These are phyloP conservation scores for Limonomyces culmigenus DNA, from an alignment of 1,284 basidiomycete genomes.

Conservation along the genomic window DNA sequence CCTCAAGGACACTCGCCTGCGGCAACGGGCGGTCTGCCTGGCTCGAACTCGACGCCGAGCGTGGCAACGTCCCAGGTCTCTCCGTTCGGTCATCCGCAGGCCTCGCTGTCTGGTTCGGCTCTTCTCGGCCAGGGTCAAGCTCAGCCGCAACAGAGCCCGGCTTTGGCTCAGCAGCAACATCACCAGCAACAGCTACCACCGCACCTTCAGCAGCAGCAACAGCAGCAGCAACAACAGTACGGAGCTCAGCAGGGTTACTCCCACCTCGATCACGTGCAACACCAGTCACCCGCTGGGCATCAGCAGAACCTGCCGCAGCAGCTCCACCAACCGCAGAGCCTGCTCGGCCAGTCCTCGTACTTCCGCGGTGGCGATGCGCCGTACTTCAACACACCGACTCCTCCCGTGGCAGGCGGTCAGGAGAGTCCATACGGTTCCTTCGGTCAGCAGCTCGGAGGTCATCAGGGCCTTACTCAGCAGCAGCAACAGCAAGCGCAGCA, in stretches of 20 bases:
- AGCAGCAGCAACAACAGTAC: conserved; percentile 13
- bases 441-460: conserved; percentile 32
- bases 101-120: too few relatives aligned
- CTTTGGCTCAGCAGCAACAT: conserved; percentile 18
- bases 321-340: conserved; percentile 5
- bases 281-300: conserved; percentile 7
- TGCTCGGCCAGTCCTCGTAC: conserved; percentile 23
- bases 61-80: too few relatives aligned
- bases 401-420: conserved; percentile 46
- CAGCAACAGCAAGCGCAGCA: conserved; percentile 33
- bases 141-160: conserved; percentile 11
- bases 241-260: too few relatives aligned
- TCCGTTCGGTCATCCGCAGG: too few relatives aligned
- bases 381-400: conserved; percentile 62
- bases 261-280: too few relatives aligned
- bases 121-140: too few relatives aligned
- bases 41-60: too few relatives aligned
- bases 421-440: conserved; percentile 51
- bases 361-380: conserved; percentile 51
- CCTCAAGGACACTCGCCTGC: too few relatives aligned
- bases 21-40: too few relatives aligned
- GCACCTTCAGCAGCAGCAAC: conserved; percentile 12
- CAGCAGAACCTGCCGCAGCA: not conserved
- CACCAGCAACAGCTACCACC: conserved; percentile 17
- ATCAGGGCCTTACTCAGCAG: too few relatives aligned